A percentile compares a stretch with the other conserved stretches of the same genome.
These are phyloP conservation scores for Vigna hirtella DNA, from an alignment of 306 rosid species.

Conservation along the genomic window DNA sequence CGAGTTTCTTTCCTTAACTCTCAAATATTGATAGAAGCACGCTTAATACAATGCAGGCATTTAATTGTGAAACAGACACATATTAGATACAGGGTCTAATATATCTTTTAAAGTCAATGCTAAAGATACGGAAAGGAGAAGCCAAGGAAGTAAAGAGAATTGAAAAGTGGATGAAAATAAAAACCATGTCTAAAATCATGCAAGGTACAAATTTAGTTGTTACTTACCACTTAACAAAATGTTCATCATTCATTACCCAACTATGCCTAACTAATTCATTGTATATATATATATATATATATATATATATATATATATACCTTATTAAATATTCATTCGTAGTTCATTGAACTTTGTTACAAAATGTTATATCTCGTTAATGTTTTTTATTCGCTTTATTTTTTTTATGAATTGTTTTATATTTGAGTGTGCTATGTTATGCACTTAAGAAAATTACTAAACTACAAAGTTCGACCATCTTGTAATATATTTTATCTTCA, in stretches of 20 bases:
- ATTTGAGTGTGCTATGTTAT: background rate
- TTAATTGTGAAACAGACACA: constrained; percentile 9
- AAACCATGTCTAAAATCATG: background rate
- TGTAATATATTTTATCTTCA: background rate
- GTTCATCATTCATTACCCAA: background rate
- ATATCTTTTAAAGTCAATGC: background rate
- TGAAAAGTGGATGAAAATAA: constrained; percentile 1
- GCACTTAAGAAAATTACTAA: too few relatives aligned
- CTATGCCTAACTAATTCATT: background rate
- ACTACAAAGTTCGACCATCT: background rate
- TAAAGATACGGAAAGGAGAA: background rate
- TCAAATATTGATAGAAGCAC: background rate
- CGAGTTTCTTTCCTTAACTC: background rate
- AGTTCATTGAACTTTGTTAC: background rate
- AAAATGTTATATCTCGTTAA: background rate
- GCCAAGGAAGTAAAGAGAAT: background rate
- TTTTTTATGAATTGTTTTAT: background rate
- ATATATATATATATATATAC: too few relatives aligned
- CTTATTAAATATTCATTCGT: background rate
- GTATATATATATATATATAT: background rate
- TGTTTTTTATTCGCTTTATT: background rate
- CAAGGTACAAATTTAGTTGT: background rate
- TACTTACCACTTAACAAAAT: background rate
- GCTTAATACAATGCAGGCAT: background rate
- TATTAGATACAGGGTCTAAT: background rate